Evolutionary conservation across 345 rosid species (phyloP).

Genomic region (Cardamine occulta): DNA sequence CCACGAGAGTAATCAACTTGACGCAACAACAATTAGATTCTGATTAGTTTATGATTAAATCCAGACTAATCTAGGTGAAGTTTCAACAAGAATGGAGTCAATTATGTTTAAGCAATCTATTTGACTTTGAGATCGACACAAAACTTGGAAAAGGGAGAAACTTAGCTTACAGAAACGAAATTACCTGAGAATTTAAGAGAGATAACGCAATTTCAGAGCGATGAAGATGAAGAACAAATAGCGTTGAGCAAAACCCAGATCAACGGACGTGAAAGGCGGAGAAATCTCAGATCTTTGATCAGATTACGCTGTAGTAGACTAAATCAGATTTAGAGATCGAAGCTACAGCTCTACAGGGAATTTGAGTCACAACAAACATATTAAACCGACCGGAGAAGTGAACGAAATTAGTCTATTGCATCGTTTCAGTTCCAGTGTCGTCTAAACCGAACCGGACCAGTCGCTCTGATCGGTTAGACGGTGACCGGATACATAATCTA

Average conservation of each 20-base stretch:
- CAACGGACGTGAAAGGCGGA: background rate
- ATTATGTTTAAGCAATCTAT: background rate
- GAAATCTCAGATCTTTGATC: slow-evolving; percentile 10
- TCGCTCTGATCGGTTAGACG: background rate
- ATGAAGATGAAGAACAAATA: background rate
- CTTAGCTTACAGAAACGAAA: background rate
- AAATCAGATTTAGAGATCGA: background rate
- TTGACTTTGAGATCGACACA: background rate
- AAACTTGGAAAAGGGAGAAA: background rate
- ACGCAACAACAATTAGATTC: background rate
- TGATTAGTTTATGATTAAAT: background rate
- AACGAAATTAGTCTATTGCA: background rate
- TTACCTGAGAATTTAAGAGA: background rate
- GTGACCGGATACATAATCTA: background rate
- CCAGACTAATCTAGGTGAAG: background rate
- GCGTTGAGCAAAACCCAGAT: background rate
- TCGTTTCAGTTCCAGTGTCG: background rate
- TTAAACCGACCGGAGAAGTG: background rate
- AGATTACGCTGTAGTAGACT: background rate
- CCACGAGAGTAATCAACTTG: background rate
- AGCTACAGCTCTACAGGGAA: background rate
- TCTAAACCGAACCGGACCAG: background rate
- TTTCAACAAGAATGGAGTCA: background rate
- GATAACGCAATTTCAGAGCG: background rate
- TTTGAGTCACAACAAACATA: background rate